A percentile compares a stretch with the other conserved stretches of the same genome.
phyloP scores from a whole-genome alignment of 208 protist genomes.

The Wallacemonas rigidus region DNA sequence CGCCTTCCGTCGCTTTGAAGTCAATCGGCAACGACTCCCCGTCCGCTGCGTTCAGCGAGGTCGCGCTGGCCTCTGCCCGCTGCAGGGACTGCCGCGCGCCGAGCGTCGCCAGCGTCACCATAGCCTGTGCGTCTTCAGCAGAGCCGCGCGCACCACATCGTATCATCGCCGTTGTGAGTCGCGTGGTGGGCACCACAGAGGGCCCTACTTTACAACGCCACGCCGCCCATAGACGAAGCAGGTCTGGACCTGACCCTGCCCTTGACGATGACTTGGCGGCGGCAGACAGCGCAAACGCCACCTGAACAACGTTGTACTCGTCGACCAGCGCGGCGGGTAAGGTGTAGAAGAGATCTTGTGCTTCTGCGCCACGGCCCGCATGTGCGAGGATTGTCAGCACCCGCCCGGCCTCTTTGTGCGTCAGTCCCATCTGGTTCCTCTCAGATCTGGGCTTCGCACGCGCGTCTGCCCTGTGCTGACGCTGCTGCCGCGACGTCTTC shows the following conservation, averaged over 20 bases:
- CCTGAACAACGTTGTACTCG: slow-evolving; percentile 59
- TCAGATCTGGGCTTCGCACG: too few species aligned
- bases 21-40: slow-evolving; percentile 39
- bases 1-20: slow-evolving; percentile 30
- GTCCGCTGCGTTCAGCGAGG: neutral
- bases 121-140: slow-evolving; percentile 21
- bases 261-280: slow-evolving; percentile 3
- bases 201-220: slow-evolving; percentile 71
- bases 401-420: slow-evolving; percentile 42
- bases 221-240: slow-evolving; percentile 59
- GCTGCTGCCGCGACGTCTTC: neutral
- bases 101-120: slow-evolving; percentile 25
- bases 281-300: slow-evolving; percentile 41
- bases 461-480: neutral
- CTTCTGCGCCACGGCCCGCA: slow-evolving; percentile 51
- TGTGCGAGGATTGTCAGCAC: slow-evolving; percentile 54
- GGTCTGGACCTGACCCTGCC: neutral
- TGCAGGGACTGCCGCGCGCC: neutral
- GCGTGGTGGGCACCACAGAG: slow-evolving; percentile 38
- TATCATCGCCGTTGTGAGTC: slow-evolving; percentile 57
- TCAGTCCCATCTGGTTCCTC: neutral
- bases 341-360: slow-evolving; percentile 44
- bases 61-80: neutral
- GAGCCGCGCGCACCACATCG: slow-evolving; percentile 42
- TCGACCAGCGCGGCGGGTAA: slow-evolving; percentile 36